phyloP scores from a whole-genome alignment of 1,284 basidiomycete genomes.

The Inonotus obliquus region DNA sequence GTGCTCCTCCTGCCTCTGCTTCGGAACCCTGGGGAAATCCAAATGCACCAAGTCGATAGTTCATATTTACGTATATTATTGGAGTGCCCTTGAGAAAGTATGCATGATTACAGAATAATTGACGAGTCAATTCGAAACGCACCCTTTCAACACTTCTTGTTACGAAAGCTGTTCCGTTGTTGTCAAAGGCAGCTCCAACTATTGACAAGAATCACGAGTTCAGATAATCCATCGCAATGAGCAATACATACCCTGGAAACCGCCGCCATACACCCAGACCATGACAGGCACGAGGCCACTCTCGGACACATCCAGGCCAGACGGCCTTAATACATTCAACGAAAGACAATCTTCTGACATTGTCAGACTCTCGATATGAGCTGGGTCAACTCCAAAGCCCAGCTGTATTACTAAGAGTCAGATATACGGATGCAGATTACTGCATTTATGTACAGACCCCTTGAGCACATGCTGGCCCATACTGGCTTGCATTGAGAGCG shows the following conservation, averaged over 20 bases:
- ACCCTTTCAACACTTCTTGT: slow-evolving; percentile 42
- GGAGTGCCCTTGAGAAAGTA: slow-evolving; percentile 33
- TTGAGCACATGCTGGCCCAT: slow-evolving; percentile 57
- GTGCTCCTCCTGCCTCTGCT: slow-evolving; percentile 31
- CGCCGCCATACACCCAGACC: slow-evolving; percentile 30
- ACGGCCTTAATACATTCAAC: slow-evolving; percentile 42
- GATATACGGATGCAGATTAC: slow-evolving; percentile 17
- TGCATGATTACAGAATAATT: background rate
- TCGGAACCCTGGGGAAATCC: slow-evolving; percentile 47
- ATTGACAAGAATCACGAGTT: background rate
- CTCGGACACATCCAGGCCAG: slow-evolving; percentile 23
- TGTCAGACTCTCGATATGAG: background rate
- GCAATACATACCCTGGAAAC: slow-evolving; percentile 13
- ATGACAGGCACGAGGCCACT: slow-evolving; percentile 35
- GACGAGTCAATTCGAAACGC: slow-evolving; percentile 12
- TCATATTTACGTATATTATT: slow-evolving; percentile 51
- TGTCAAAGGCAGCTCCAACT: slow-evolving; percentile 31
- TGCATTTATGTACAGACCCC: no score
- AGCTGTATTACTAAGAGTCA: background rate
- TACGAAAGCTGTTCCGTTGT: slow-evolving; percentile 40
- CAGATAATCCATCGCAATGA: no score
- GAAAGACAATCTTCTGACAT: slow-evolving; percentile 43
- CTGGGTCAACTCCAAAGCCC: background rate
- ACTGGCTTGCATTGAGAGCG: slow-evolving; percentile 39
- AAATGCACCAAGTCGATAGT: slow-evolving; percentile 49